These are phyloP conservation scores for Colletotrichum horii DNA, from an alignment of 2,329 filamentous ascomycete genomes.

Conservation along the genomic window DNA sequence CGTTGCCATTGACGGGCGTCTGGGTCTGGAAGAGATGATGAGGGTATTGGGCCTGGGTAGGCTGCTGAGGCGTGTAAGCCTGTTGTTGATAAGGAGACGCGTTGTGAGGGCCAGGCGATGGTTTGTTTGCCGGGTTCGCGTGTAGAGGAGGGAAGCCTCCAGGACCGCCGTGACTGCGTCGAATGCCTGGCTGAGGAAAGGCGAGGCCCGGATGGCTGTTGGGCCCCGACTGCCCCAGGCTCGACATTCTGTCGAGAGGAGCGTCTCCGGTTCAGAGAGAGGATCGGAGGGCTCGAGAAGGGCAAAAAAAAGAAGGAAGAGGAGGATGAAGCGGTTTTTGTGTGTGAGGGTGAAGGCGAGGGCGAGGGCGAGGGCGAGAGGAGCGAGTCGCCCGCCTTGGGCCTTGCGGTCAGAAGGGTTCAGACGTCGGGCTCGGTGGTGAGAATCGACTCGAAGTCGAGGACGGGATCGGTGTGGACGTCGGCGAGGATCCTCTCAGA, in stretches of 20 bases:
- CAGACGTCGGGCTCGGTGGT: not conserved
- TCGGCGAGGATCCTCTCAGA: not conserved
- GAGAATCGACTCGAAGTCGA: not conserved
- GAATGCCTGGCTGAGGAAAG: slow-evolving; percentile 55
- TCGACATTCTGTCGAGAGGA: slow-evolving; percentile 44
- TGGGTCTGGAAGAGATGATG: slow-evolving; percentile 59
- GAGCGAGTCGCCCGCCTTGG: slow-evolving; percentile 1
- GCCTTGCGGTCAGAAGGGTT: not conserved
- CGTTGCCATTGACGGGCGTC: slow-evolving; percentile 50
- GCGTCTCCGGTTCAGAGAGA: not conserved
- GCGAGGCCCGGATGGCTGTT: slow-evolving; percentile 59
- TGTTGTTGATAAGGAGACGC: slow-evolving; percentile 61
- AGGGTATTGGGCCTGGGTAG: slow-evolving; percentile 50
- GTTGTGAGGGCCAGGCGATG: slow-evolving; percentile 59
- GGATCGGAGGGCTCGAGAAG: not conserved
- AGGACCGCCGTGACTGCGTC: slow-evolving; percentile 40
- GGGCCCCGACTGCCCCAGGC: slow-evolving; percentile 53
- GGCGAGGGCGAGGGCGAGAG: not conserved
- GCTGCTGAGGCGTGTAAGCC: slow-evolving; percentile 58
- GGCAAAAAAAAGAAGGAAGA: not conserved
- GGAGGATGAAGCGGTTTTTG: not conserved
- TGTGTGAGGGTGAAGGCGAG: not conserved
- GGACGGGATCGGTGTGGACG: not conserved
- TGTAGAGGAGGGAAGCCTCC: slow-evolving; percentile 49
- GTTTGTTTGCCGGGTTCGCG: slow-evolving; percentile 58